Conservation (phyloP, 768 basidiomycete species). For the Strobilomyces dryophilus region DNA sequence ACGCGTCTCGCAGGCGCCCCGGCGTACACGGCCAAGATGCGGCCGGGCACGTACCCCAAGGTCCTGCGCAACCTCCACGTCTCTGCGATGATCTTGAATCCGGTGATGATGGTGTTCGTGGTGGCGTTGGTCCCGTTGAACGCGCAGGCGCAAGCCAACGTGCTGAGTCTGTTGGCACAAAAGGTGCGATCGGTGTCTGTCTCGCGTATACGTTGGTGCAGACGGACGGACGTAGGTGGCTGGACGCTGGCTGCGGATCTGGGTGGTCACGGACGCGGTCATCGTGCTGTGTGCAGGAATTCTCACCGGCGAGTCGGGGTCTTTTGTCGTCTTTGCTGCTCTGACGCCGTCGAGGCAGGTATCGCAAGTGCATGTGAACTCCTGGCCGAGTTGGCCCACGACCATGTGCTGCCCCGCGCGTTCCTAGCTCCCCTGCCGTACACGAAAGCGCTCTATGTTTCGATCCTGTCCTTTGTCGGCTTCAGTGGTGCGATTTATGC, state of each 20-base stretch:
- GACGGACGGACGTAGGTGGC: conserved; percentile 39
- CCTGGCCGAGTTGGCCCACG: conserved; percentile 51
- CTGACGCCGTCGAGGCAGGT: conserved; percentile 31
- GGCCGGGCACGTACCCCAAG: conserved; percentile 48
- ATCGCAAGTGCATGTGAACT: conserved; percentile 58
- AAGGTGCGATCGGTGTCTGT: conserved; percentile 31
- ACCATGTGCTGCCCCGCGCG: conserved; percentile 53
- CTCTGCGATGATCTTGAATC: conserved; percentile 54
- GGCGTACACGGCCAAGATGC: conserved; percentile 60
- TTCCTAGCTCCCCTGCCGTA: conserved; percentile 46
- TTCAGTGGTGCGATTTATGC: conserved; percentile 56
- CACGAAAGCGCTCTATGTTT: conserved; percentile 50
- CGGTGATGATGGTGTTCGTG: conserved; percentile 53
- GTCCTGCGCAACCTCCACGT: conserved; percentile 65
- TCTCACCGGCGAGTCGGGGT: conserved; percentile 47
- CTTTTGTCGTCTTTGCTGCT: background rate
- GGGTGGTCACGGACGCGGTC: conserved; percentile 63
- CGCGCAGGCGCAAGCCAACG: conserved; percentile 48
- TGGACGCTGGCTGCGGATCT: conserved; percentile 57
- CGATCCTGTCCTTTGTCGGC: conserved; percentile 45
- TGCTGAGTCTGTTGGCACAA: conserved; percentile 62
- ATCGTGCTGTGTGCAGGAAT: conserved; percentile 73
- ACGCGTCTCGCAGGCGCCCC: conserved; percentile 43
- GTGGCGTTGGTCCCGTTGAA: conserved; percentile 55
- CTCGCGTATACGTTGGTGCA: background rate